Evolutionary conservation across 257 asterid genomes (phyloP).

Genomic region (Plantago major): DNA sequence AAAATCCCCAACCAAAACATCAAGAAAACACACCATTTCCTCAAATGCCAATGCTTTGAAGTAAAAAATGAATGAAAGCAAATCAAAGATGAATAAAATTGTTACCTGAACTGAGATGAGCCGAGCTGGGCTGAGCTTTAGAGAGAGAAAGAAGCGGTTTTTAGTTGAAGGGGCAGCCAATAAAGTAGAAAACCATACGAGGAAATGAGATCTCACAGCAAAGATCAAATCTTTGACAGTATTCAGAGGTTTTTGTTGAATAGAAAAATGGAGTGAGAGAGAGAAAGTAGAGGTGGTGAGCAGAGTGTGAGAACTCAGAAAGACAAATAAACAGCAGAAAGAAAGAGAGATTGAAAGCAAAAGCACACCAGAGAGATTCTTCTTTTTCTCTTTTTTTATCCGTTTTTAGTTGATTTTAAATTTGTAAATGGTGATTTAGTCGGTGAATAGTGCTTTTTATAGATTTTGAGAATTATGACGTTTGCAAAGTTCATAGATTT

Average conservation of each 20-base stretch:
- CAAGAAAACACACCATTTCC: constrained; percentile 1
- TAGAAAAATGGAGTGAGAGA: no score
- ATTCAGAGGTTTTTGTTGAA: no score
- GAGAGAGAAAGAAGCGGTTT: constrained; percentile 4
- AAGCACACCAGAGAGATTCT: constrained; percentile 1
- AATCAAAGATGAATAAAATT: constrained; percentile 15
- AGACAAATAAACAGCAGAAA: not conserved
- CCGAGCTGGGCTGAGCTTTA: constrained; percentile 28
- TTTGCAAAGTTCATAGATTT: not conserved
- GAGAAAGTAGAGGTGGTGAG: not conserved
- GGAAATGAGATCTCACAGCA: not conserved
- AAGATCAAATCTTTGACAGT: no score
- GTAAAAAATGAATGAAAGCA: constrained; percentile 13
- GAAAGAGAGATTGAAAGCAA: not conserved
- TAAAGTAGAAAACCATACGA: no score
- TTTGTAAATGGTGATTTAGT: no score
- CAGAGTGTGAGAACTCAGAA: not conserved
- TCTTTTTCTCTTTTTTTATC: not conserved
- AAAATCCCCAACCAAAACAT: constrained; percentile 20
- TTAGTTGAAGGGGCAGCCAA: not conserved
- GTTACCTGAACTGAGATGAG: constrained; percentile 45
- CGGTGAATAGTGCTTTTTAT: not conserved
- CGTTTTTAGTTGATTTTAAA: not conserved
- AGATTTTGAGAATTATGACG: not conserved
- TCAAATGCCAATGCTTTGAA: not conserved